These are phyloP conservation scores for Puccinia hordei DNA, from an alignment of 1,284 basidiomycete species.

Conservation along the genomic window DNA sequence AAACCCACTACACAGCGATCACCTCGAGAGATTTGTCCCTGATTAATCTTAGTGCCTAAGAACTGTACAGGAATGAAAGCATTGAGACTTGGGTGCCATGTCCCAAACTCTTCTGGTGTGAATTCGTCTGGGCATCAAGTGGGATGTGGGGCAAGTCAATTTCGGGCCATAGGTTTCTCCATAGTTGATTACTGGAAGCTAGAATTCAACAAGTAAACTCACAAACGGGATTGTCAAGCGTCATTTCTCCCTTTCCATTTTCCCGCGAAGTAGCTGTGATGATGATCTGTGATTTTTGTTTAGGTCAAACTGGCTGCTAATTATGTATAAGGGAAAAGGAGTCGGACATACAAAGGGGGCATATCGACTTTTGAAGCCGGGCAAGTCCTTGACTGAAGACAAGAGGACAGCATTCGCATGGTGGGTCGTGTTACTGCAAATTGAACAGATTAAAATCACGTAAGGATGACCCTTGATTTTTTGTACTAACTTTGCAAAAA, in stretches of 20 bases:
- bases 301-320: background rate
- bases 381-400: conserved; percentile 36
- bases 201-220: conserved; percentile 6
- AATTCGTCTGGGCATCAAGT: conserved; percentile 43
- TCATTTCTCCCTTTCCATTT: conserved; percentile 44
- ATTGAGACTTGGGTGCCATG: conserved; percentile 48
- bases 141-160: background rate
- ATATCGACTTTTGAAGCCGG: conserved; percentile 41
- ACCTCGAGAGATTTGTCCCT: conserved; percentile 28
- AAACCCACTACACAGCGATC: conserved; percentile 49
- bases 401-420: conserved; percentile 46
- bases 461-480: conserved; percentile 18
- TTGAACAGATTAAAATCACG: conserved; percentile 16
- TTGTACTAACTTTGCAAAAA: conserved; percentile 14
- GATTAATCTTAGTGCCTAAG: conserved; percentile 39
- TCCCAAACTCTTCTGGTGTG: conserved; percentile 49
- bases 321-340: background rate
- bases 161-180: background rate
- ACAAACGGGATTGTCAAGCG: conserved; percentile 51
- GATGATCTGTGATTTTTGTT: conserved; percentile 27
- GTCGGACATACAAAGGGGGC: conserved; percentile 46
- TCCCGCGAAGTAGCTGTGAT: conserved; percentile 46
- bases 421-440: conserved; percentile 47
- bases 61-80: conserved; percentile 50
- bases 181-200: background rate